Evolutionary conservation across 345 rosid species (phyloP).

Genomic region (Geranium rotundifolium): DNA sequence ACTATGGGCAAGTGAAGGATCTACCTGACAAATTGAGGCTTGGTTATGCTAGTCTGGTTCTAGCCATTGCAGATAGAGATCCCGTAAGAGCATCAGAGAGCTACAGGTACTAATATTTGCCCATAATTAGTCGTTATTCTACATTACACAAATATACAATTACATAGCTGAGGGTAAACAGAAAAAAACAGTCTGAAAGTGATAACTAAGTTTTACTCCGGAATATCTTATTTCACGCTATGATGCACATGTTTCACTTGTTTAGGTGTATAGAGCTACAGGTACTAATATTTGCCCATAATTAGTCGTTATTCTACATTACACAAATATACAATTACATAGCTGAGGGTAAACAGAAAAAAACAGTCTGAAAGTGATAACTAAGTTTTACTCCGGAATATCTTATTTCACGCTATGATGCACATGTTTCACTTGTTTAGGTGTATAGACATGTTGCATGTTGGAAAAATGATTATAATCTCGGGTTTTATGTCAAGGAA

Average conservation of each 20-base stretch:
- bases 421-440: too few species aligned
- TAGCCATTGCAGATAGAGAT: slow-evolving; percentile 77
- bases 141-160: too few species aligned
- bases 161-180: too few species aligned
- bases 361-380: not conserved
- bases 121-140: not conserved
- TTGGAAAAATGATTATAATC: not conserved
- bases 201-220: not conserved
- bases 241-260: too few species aligned
- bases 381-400: not conserved
- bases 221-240: not conserved
- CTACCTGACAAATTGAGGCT: slow-evolving; percentile 71
- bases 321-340: too few species aligned
- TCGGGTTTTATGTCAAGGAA: slow-evolving; percentile 1
- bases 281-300: slow-evolving; percentile 24
- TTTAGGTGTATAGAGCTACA: slow-evolving; percentile 24
- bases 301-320: not conserved
- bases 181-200: too few species aligned
- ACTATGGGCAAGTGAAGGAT: slow-evolving; percentile 98
- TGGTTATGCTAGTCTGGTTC: slow-evolving; percentile 75
- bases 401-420: too few species aligned
- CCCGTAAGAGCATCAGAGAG: slow-evolving; percentile 49
- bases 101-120: slow-evolving; percentile 40
- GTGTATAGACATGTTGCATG: not conserved
- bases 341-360: too few species aligned